Conservation (phyloP, 495 filamentous ascomycete species). For the Pseudevernia furfuracea region DNA sequence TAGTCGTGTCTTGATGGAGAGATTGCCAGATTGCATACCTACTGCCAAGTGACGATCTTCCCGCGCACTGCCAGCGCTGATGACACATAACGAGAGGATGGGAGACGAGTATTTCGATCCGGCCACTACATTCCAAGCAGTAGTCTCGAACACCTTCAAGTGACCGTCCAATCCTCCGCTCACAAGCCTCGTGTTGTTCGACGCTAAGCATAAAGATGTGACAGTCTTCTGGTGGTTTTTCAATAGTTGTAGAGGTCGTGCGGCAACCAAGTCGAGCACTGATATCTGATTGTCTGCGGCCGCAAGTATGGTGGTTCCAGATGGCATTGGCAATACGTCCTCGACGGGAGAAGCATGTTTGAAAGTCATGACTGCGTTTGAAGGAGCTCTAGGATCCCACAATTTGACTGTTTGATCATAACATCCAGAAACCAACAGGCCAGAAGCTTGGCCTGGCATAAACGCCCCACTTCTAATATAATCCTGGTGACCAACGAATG, state of each 20-base stretch:
- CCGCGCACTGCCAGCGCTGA: conserved; percentile 54
- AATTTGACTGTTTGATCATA: conserved; percentile 91
- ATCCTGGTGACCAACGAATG: conserved; percentile 82
- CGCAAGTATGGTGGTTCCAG: conserved; percentile 77
- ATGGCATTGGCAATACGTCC: conserved; percentile 72
- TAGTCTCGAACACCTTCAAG: conserved; percentile 91
- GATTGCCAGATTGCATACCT: conserved; percentile 83
- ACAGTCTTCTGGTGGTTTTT: conserved; percentile 97
- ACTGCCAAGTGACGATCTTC: conserved; percentile 88
- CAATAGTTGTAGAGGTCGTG: conserved; percentile 74
- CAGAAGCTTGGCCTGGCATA: conserved; percentile 65
- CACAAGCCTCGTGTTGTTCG: conserved; percentile 69
- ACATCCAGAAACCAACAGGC: conserved; percentile 73
- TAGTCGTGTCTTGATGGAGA: conserved; percentile 80
- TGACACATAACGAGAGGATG: conserved; percentile 71
- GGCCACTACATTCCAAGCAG: conserved; percentile 83
- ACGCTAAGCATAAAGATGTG: conserved; percentile 71
- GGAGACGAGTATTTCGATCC: conserved; percentile 88
- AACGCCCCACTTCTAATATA: conserved; percentile 84
- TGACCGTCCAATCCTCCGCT: conserved; percentile 88
- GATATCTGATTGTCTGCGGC: conserved; percentile 80
- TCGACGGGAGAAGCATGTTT: conserved; percentile 86
- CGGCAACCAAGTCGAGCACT: conserved; percentile 90
- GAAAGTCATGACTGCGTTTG: conserved; percentile 73
- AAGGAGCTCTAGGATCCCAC: conserved; percentile 78